Percentiles rank a stretch among this genome's conserved stretches.
phyloP scores from a whole-genome alignment of 257 asterid species.

The Nemophila menziesii region DNA sequence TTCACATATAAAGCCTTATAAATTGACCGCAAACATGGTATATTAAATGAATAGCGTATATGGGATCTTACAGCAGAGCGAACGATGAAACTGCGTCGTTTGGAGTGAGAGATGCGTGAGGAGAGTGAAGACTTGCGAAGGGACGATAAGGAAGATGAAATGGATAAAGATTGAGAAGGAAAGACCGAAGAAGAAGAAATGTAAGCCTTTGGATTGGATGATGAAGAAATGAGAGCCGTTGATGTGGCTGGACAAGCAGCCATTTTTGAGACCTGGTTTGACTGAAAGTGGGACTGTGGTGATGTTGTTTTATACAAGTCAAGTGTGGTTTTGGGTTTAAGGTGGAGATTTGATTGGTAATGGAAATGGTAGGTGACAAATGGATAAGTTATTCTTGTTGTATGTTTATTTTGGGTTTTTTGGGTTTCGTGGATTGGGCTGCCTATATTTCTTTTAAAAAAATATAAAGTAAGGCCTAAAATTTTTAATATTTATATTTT shows the following conservation, averaged over 20 bases:
- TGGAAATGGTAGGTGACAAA: background rate
- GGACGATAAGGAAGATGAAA: constrained; percentile 41
- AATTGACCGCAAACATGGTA: too few relatives aligned
- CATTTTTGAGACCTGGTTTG: constrained; percentile 20
- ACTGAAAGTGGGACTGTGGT: background rate
- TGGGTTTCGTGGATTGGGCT: background rate
- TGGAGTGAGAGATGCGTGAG: constrained; percentile 22
- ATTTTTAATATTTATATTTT: too few relatives aligned
- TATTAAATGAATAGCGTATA: too few relatives aligned
- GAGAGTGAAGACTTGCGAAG: constrained; percentile 25
- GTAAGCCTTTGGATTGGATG: constrained; percentile 33
- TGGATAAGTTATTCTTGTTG: background rate
- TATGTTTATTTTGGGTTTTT: background rate
- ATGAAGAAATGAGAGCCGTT: constrained; percentile 36
- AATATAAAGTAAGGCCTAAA: too few relatives aligned
- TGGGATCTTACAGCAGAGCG: constrained; percentile 57
- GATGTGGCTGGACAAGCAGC: constrained; percentile 50
- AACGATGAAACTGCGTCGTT: constrained; percentile 24
- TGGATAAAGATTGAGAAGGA: constrained; percentile 24
- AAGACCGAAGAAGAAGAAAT: constrained; percentile 18
- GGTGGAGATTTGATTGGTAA: background rate
- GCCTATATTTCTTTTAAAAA: background rate
- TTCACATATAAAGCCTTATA: too few relatives aligned
- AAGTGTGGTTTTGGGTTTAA: background rate
- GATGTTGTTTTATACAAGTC: background rate